These are phyloP conservation scores for Talaromyces stipitatus DNA, from an alignment of 495 filamentous ascomycete species.

Conservation along the genomic window DNA sequence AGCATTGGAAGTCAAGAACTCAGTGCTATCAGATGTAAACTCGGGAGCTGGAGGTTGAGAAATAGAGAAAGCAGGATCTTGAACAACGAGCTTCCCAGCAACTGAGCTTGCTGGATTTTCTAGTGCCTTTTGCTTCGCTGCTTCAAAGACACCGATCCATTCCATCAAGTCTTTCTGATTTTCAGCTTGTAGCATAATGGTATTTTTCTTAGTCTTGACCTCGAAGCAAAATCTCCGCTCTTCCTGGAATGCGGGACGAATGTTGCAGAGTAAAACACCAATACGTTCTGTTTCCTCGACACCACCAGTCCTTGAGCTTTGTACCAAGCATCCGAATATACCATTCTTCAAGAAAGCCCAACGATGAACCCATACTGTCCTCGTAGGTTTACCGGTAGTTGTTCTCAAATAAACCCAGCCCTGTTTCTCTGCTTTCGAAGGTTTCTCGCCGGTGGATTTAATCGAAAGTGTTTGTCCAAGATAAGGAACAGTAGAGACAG, in stretches of 20 bases:
- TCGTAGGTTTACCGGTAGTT: constrained; percentile 76
- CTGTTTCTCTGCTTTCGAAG: constrained; percentile 66
- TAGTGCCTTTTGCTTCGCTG: constrained; percentile 85
- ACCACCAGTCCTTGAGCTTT: constrained; percentile 72
- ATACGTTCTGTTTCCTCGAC: constrained; percentile 95
- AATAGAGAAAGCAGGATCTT: constrained; percentile 87
- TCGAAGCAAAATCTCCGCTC: constrained; percentile 96
- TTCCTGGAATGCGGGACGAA: constrained; percentile 83
- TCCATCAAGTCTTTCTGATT: constrained; percentile 82
- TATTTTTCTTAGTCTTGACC: constrained; percentile 95
- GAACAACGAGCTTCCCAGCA: constrained; percentile 43
- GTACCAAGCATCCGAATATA: constrained; percentile 93
- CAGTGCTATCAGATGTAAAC: constrained; percentile 70
- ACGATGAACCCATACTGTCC: constrained; percentile 77
- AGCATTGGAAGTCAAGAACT: constrained; percentile 54
- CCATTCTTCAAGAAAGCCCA: constrained; percentile 96
- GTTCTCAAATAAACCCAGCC: constrained; percentile 87
- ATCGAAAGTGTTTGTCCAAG: constrained; percentile 61
- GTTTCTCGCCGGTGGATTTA: constrained; percentile 28
- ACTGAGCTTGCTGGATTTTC: constrained; percentile 64
- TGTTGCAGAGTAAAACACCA: constrained; percentile 87
- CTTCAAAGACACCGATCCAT: constrained; percentile 88
- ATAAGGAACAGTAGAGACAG: constrained; percentile 75
- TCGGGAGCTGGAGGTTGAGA: constrained; percentile 81
- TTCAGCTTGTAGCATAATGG: constrained; percentile 84